These are phyloP conservation scores for Hortiboletus flavorubellus DNA, from an alignment of 768 basidiomycete genomes.

Conservation along the genomic window DNA sequence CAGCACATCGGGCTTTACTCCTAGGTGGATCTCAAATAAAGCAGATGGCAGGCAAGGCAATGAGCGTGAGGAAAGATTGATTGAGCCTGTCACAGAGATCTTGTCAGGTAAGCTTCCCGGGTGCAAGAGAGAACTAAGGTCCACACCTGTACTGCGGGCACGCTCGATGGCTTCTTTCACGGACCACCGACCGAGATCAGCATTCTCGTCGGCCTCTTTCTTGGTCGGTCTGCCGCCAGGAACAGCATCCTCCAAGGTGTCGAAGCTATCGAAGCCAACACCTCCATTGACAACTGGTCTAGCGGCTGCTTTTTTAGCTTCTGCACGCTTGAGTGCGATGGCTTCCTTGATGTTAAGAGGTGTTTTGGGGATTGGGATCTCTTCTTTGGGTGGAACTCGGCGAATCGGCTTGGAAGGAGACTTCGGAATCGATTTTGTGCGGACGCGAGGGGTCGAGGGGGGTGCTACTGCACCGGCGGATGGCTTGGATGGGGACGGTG, in stretches of 20 bases:
- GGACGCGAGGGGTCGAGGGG: conserved; percentile 30
- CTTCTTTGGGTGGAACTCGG: conserved; percentile 21
- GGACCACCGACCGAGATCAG: conserved; percentile 57
- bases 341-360: conserved; percentile 65
- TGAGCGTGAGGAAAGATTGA: conserved; percentile 74
- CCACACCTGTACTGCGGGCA: conserved; percentile 71
- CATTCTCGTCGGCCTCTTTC: conserved; percentile 45
- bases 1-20: conserved; percentile 66
- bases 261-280: conserved; percentile 35
- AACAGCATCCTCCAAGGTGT: conserved; percentile 47
- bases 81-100: conserved; percentile 51
- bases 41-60: conserved; percentile 72
- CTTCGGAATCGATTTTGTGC: conserved; percentile 38
- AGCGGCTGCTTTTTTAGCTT: conserved; percentile 59
- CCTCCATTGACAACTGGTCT: conserved; percentile 26
- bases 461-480: conserved; percentile 23
- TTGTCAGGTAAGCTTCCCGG: conserved; percentile 44
- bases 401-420: conserved; percentile 31
- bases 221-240: conserved; percentile 28
- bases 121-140: conserved; percentile 30
- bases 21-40: conserved; percentile 78
- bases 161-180: conserved; percentile 75
- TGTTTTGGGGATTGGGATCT: conserved; percentile 29
- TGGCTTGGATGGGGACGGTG: conserved; percentile 30
- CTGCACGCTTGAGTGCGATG: conserved; percentile 75